Percentiles rank a stretch among this genome's conserved stretches.
Evolutionary conservation across 78 protist species (phyloP).

Genomic region (Guillardia theta): DNA sequence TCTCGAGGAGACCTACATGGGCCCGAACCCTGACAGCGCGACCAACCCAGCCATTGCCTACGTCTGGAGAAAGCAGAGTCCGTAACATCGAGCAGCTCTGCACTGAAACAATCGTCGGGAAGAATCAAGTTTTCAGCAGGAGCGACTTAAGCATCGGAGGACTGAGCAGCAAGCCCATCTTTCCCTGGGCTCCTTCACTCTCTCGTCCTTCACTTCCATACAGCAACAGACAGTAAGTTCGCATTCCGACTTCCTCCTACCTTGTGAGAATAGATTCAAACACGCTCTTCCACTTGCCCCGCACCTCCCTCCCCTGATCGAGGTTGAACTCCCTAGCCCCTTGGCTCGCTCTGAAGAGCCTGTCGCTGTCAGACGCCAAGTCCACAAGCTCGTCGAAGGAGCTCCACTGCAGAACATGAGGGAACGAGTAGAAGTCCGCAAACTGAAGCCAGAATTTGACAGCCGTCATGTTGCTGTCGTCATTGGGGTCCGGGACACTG

Average conservation of each 20-base stretch:
- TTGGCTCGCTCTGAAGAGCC: neutral
- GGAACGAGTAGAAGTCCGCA: slow-evolving; percentile 2
- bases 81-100: neutral
- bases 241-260: neutral
- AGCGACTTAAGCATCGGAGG: too few relatives aligned
- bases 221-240: neutral
- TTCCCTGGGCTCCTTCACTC: neutral
- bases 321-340: too few relatives aligned
- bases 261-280: neutral
- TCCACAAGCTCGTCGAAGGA: neutral
- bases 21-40: slow-evolving; percentile 6
- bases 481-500: neutral
- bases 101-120: neutral
- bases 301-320: too few relatives aligned
- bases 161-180: too few relatives aligned
- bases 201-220: neutral
- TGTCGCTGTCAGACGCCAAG: neutral
- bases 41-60: neutral
- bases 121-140: too few relatives aligned
- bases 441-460: neutral
- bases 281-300: neutral
- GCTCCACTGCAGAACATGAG: neutral
- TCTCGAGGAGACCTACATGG: neutral
- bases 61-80: neutral
- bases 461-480: neutral